These are phyloP conservation scores for Clarireedia homoeocarpa DNA, from an alignment of 2,329 filamentous ascomycete genomes.

Conservation along the genomic window DNA sequence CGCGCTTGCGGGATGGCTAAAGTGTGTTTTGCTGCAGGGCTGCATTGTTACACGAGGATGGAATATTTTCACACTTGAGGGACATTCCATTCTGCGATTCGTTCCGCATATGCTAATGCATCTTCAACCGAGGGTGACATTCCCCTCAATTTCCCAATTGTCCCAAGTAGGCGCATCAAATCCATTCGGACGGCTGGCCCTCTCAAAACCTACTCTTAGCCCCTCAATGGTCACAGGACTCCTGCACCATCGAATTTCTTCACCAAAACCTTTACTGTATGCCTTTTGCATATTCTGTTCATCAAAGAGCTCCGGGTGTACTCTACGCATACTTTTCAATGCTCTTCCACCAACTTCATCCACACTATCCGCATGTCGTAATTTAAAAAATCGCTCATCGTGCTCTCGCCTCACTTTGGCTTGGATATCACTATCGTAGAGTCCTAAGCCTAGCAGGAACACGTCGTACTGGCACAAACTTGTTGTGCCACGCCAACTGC, in stretches of 20 bases:
- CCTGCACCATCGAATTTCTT: conserved; percentile 26
- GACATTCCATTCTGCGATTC: neutral
- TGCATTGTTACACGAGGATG: conserved; percentile 1
- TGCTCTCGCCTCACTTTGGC: conserved; percentile 23
- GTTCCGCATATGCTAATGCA: neutral
- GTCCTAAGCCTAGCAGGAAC: conserved; percentile 52
- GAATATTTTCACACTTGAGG: neutral
- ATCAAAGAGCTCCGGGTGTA: conserved; percentile 28
- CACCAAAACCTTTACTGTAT: conserved; percentile 22
- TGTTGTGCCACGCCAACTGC: conserved; percentile 57
- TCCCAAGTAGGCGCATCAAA: conserved; percentile 41
- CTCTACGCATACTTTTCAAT: conserved; percentile 24
- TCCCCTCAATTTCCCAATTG: conserved; percentile 21
- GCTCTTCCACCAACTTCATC: conserved; percentile 26
- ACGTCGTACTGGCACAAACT: conserved; percentile 63
- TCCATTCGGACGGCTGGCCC: conserved; percentile 40
- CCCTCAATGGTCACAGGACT: conserved; percentile 26
- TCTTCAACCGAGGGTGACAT: conserved; percentile 18
- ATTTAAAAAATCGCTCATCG: conserved; percentile 21
- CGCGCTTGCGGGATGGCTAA: conserved; percentile 2
- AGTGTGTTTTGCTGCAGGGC: neutral
- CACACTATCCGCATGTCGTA: conserved; percentile 27
- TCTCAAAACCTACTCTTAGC: conserved; percentile 24
- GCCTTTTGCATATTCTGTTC: conserved; percentile 23
- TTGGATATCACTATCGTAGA: conserved; percentile 47